A percentile compares a stretch with the other conserved stretches of the same genome.
Evolutionary conservation across 2,329 filamentous ascomycete species (phyloP).

Genomic region (Harringtonia aguacate): DNA sequence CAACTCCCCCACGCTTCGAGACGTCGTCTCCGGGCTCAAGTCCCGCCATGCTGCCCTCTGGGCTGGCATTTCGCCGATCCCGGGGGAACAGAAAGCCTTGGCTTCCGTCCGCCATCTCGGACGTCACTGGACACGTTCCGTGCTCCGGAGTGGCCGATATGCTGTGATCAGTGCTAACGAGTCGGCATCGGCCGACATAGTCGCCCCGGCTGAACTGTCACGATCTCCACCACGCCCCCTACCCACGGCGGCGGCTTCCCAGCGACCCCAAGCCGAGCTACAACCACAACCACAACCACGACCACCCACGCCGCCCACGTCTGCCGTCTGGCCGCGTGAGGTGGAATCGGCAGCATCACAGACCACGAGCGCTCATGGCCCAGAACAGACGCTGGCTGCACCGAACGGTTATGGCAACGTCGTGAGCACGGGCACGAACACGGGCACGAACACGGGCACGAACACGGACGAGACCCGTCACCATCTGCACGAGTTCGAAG

Average conservation of each 20-base stretch:
- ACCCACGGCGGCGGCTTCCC: neutral
- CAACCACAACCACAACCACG: neutral
- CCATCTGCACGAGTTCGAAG: conserved; percentile 54
- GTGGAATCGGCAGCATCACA: neutral
- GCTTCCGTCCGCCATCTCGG: conserved; percentile 4
- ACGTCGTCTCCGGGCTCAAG: conserved; percentile 7
- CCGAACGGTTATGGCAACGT: too few relatives aligned
- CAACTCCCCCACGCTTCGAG: conserved; percentile 9
- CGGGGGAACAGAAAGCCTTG: neutral
- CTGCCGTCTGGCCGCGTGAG: too few relatives aligned
- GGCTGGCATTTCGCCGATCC: conserved; percentile 10
- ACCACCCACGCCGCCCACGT: neutral
- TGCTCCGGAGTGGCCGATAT: conserved; percentile 5
- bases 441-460: neutral
- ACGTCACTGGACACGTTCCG: conserved; percentile 10
- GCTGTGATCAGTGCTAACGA: conserved; percentile 10
- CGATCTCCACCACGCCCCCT: too few relatives aligned
- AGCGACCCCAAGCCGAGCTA: neutral
- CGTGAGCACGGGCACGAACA: neutral
- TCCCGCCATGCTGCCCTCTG: conserved; percentile 13
- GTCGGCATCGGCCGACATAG: neutral
- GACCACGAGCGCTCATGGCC: neutral
- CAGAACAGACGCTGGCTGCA: neutral
- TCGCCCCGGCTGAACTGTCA: too few relatives aligned
- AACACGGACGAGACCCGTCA: conserved; percentile 11